A percentile compares a stretch with the other conserved stretches of the same genome.
phyloP scores from a whole-genome alignment of 345 rosid genomes.

The Nephelium lappaceum region DNA sequence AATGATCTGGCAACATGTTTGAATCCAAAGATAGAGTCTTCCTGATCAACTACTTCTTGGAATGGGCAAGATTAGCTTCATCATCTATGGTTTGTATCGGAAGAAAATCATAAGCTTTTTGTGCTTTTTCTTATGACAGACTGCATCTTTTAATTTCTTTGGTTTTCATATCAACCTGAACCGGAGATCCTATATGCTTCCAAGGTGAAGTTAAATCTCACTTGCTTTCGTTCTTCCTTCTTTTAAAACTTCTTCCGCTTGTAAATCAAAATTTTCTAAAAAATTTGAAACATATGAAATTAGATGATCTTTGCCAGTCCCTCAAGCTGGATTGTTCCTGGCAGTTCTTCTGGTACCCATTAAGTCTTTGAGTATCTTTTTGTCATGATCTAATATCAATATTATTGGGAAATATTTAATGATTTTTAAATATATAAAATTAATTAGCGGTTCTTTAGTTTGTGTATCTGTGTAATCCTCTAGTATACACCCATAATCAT shows the following conservation, averaged over 20 bases:
- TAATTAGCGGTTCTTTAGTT: not conserved
- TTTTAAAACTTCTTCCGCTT: not conserved
- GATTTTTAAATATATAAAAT: no score
- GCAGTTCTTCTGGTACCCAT: not conserved
- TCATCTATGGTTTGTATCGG: slow-evolving; percentile 32
- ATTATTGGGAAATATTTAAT: not conserved
- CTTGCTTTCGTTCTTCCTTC: not conserved
- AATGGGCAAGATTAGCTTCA: slow-evolving; percentile 16
- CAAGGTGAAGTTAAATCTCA: slow-evolving; percentile 2
- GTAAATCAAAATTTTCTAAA: not conserved
- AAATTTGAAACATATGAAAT: not conserved
- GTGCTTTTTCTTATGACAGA: not conserved
- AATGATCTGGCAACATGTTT: not conserved
- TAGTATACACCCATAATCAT: not conserved
- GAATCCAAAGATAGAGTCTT: slow-evolving; percentile 9
- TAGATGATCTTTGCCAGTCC: not conserved
- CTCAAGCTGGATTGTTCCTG: not conserved
- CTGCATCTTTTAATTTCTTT: not conserved
- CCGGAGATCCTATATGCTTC: not conserved
- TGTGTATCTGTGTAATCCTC: not conserved
- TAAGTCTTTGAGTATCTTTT: not conserved
- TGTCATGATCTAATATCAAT: not conserved
- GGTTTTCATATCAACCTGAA: not conserved
- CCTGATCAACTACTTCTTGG: slow-evolving; percentile 17
- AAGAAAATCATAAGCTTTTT: not conserved